A percentile compares a stretch with the other conserved stretches of the same genome.
These are phyloP conservation scores for Tolypocladium endophyticum DNA, from an alignment of 2,329 filamentous ascomycete species.

Conservation along the genomic window DNA sequence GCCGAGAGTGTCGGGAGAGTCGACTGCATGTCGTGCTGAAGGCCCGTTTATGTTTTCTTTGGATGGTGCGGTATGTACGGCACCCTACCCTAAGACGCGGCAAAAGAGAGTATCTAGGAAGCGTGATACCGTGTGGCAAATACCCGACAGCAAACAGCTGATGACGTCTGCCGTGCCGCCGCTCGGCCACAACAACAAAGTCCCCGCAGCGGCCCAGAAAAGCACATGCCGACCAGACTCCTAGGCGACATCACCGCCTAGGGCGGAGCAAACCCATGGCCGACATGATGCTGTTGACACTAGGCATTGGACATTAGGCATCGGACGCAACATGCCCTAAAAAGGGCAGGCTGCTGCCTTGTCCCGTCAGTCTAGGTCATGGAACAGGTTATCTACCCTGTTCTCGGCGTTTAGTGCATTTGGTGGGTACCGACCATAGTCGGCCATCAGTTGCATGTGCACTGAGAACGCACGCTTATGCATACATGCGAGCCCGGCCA, in stretches of 20 bases:
- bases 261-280: background rate
- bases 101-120: background rate
- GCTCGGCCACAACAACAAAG: background rate
- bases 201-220: background rate
- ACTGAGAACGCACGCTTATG: background rate
- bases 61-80: background rate
- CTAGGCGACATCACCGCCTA: background rate
- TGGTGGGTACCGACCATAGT: background rate
- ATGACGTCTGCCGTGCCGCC: background rate
- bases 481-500: background rate
- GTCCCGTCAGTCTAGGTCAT: constrained; percentile 6
- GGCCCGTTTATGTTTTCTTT: background rate
- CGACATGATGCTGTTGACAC: background rate
- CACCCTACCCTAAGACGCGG: background rate
- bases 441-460: background rate
- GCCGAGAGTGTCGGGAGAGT: background rate
- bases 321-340: constrained; percentile 2
- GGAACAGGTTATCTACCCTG: background rate
- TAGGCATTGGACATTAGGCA: constrained; percentile 4
- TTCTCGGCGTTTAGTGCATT: background rate
- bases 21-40: background rate
- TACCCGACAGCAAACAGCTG: background rate
- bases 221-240: background rate
- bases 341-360: constrained; percentile 2
- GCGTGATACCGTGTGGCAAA: background rate